Percentiles rank a stretch among this genome's conserved stretches.
These are phyloP conservation scores for Heterobasidion parviporum DNA, from an alignment of 1,284 basidiomycete genomes.

Conservation along the genomic window DNA sequence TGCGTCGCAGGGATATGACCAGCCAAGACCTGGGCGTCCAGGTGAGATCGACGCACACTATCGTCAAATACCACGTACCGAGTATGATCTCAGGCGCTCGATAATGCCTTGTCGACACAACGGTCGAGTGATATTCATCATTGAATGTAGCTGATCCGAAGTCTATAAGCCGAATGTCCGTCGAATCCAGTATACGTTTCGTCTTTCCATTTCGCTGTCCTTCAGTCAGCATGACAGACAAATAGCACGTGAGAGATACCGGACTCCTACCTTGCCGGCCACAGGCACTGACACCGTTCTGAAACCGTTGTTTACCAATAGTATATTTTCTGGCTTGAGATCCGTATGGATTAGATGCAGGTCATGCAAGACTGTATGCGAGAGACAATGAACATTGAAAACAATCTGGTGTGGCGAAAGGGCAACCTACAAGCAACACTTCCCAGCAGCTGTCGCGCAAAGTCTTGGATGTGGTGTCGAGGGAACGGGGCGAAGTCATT, in stretches of 20 bases:
- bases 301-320: conserved; percentile 85
- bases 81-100: conserved; percentile 99
- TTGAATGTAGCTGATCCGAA: conserved; percentile 99
- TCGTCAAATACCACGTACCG: conserved; percentile 42
- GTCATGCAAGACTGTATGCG: conserved; percentile 74
- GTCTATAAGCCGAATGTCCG: conserved; percentile 95
- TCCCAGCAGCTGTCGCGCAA: conserved; percentile 86
- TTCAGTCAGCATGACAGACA: not conserved
- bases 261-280: conserved; percentile 44
- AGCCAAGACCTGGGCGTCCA: conserved; percentile 71
- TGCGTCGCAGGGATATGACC: conserved; percentile 98
- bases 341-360: conserved; percentile 95
- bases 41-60: conserved; percentile 4
- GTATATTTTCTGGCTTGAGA: conserved; percentile 97
- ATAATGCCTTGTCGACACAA: conserved; percentile 97
- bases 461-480: conserved; percentile 91
- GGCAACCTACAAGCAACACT: conserved; percentile 84
- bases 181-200: conserved; percentile 77
- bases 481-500: conserved; percentile 97
- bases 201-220: conserved; percentile 51
- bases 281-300: conserved; percentile 47
- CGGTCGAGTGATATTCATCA: conserved; percentile 96
- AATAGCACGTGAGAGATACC: conserved; percentile 5
- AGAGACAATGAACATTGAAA: not conserved
- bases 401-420: not conserved